Conservation (phyloP, 371 early-diverging fungal genomes). For the Syncephalastrum contaminatum region DNA sequence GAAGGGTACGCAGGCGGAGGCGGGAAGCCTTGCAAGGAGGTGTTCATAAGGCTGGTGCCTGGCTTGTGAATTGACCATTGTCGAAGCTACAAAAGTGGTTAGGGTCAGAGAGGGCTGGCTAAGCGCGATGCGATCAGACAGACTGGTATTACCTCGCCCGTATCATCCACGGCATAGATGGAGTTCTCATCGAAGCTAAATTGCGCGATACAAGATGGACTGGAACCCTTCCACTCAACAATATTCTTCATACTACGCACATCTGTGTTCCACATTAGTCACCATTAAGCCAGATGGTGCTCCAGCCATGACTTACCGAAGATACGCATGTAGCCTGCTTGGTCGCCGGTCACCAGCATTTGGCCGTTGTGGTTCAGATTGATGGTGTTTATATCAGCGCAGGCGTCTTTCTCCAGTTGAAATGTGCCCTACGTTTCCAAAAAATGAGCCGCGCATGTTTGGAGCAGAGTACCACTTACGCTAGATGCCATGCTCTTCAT, state of each 20-base stretch:
- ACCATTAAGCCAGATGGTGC: background rate
- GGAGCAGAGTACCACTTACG: constrained; percentile 32
- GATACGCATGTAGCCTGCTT: constrained; percentile 53
- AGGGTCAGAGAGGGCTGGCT: background rate
- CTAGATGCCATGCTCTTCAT: constrained; percentile 59
- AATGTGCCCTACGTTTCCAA: constrained; percentile 27
- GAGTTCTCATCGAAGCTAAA: constrained; percentile 72
- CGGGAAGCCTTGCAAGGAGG: constrained; percentile 41
- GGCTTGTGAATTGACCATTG: constrained; percentile 62
- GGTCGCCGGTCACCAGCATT: constrained; percentile 59
- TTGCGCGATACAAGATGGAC: constrained; percentile 53
- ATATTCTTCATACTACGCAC: constrained; percentile 58
- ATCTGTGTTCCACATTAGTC: constrained; percentile 27
- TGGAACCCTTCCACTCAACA: constrained; percentile 55
- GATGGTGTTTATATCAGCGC: constrained; percentile 49
- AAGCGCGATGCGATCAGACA: background rate
- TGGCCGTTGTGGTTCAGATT: constrained; percentile 69
- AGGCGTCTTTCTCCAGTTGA: constrained; percentile 22
- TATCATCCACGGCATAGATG: constrained; percentile 52
- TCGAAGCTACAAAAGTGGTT: constrained; percentile 23
- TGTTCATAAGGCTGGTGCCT: constrained; percentile 32
- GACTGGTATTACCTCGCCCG: constrained; percentile 36
- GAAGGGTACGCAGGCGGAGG: constrained; percentile 24
- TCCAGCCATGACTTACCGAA: constrained; percentile 40
- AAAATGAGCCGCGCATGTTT: background rate